A percentile compares a stretch with the other conserved stretches of the same genome.
Conservation (phyloP, 805 yeast species). For the Phaffomyces antillensis region DNA sequence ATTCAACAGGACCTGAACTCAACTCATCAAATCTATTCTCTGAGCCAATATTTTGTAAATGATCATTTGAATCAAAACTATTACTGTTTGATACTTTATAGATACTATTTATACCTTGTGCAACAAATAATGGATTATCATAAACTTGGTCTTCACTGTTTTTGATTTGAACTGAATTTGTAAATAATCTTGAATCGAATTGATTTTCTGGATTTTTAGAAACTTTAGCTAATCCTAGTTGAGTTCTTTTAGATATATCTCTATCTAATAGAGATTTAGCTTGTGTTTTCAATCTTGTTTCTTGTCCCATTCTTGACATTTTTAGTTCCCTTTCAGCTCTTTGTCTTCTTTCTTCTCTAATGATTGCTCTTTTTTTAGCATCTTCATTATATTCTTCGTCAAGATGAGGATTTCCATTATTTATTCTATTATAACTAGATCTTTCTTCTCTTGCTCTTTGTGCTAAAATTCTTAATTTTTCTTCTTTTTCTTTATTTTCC, state of each 20-base stretch:
- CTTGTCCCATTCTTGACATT: constrained; percentile 37
- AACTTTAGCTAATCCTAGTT: constrained; percentile 41
- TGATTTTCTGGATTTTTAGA: constrained; percentile 32
- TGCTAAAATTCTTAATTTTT: constrained; percentile 43
- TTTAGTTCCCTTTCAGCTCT: constrained; percentile 42
- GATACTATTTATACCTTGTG: constrained; percentile 42
- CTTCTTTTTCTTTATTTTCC: constrained; percentile 43
- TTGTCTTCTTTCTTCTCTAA: constrained; percentile 37
- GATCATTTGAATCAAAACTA: constrained; percentile 17
- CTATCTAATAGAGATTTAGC: constrained; percentile 39
- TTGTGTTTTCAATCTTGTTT: constrained; percentile 33
- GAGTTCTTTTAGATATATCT: constrained; percentile 50
- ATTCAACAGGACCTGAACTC: constrained; percentile 38
- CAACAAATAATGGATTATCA: constrained; percentile 52
- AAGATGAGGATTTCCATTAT: constrained; percentile 6
- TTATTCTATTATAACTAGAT: not conserved
- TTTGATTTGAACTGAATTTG: constrained; percentile 35
- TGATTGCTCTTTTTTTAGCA: constrained; percentile 30
- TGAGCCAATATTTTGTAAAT: constrained; percentile 9
- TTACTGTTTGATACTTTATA: constrained; percentile 33
- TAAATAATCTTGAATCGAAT: constrained; percentile 54
- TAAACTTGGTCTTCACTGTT: constrained; percentile 44
- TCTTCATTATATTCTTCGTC: constrained; percentile 7
- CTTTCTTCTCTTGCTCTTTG: constrained; percentile 37
- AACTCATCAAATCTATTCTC: constrained; percentile 18